Evolutionary conservation across 768 basidiomycete genomes (phyloP).

Genomic region (Candolleomyces eurysporus): DNA sequence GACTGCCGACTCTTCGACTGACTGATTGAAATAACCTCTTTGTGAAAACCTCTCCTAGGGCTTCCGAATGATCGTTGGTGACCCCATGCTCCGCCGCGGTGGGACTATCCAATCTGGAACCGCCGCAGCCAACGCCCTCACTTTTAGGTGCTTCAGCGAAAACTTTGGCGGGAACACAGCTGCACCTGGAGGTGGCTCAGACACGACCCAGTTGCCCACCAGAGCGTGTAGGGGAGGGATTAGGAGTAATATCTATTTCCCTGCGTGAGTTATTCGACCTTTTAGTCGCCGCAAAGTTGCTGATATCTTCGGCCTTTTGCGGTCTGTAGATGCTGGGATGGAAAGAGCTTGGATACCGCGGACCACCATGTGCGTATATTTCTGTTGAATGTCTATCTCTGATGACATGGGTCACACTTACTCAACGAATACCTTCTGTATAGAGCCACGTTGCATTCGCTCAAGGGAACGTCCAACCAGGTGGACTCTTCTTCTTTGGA

Average conservation of each 20-base stretch:
- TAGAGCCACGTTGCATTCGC: conserved; percentile 1
- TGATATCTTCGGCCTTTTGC: too few species aligned
- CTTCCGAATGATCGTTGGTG: conserved; percentile 10
- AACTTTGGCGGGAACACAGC: background rate
- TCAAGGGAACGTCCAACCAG: background rate
- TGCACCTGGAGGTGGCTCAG: background rate
- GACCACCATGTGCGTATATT: conserved; percentile 2
- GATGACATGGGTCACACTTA: too few species aligned
- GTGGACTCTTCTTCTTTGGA: background rate
- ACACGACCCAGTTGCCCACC: conserved; percentile 3
- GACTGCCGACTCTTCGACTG: background rate
- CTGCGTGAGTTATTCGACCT: background rate
- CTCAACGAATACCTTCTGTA: too few species aligned
- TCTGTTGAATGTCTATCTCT: too few species aligned
- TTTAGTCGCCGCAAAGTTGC: background rate
- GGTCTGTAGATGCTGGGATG: conserved; percentile 7
- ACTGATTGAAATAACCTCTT: too few species aligned
- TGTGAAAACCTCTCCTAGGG: background rate
- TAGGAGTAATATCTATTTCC: conserved; percentile 9
- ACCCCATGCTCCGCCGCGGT: conserved; percentile 4
- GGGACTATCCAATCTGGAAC: background rate
- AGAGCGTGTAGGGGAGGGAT: conserved; percentile 4
- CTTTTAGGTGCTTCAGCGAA: conserved; percentile 1
- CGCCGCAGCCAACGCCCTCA: background rate
- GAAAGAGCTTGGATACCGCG: conserved; percentile 3